Conservation (phyloP, 352 stramenopile genomes). For the Globisporangium canariense region DNA sequence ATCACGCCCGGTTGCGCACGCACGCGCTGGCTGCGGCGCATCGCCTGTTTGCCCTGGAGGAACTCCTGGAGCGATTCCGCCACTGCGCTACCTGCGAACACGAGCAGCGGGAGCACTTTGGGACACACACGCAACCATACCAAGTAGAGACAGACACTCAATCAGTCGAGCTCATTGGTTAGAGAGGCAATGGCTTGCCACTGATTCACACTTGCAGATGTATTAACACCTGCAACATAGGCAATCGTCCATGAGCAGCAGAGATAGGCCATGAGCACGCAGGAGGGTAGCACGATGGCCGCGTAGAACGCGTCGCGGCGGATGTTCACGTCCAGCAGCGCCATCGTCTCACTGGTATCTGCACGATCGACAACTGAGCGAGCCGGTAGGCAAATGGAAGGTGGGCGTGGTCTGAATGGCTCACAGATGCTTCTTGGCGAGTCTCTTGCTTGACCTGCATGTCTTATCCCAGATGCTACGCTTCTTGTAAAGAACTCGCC, state of each 20-base stretch:
- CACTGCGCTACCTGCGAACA: constrained; percentile 50
- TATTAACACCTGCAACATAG: constrained; percentile 5
- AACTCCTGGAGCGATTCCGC: constrained; percentile 25
- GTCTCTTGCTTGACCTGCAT: constrained; percentile 1
- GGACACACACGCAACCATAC: background rate
- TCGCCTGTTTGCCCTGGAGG: constrained; percentile 8
- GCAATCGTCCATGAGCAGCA: background rate
- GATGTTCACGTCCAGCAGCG: constrained; percentile 1
- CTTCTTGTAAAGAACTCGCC: background rate
- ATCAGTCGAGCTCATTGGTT: background rate
- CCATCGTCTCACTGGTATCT: background rate
- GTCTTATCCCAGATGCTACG: background rate
- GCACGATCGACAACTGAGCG: background rate
- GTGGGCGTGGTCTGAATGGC: background rate
- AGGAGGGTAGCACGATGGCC: background rate
- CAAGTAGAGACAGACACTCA: background rate
- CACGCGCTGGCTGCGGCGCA: background rate
- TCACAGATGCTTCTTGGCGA: no score
- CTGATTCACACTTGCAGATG: no score
- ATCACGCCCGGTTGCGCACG: constrained; percentile 29
- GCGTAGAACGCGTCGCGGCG: background rate
- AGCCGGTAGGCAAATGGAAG: background rate
- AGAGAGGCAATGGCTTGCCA: no score
- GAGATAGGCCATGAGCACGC: background rate
- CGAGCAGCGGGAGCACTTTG: constrained; percentile 46